phyloP scores from a whole-genome alignment of 2,329 filamentous ascomycete species.

The Pyrenochaeta sp. region DNA sequence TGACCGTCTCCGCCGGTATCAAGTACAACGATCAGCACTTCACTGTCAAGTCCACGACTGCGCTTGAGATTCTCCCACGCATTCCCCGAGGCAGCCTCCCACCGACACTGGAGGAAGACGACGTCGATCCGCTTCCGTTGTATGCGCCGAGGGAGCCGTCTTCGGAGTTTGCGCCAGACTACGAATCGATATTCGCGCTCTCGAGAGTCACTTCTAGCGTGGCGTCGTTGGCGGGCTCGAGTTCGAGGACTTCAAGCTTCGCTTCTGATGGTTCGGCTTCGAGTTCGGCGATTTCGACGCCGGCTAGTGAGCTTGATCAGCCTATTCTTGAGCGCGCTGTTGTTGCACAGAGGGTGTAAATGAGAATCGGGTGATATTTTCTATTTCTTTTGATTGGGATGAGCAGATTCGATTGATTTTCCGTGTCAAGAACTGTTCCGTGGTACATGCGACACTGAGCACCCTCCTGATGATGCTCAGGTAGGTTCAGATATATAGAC shows the following conservation, averaged over 20 bases:
- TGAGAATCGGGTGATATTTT: no score
- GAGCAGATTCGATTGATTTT: no score
- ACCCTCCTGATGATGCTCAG: no score
- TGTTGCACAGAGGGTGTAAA: background rate
- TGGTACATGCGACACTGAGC: no score
- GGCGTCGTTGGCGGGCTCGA: conserved; percentile 14
- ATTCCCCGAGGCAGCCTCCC: conserved; percentile 17
- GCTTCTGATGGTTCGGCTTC: conserved; percentile 12
- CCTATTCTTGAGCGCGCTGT: conserved; percentile 4
- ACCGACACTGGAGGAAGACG: conserved; percentile 21
- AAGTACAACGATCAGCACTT: conserved; percentile 36
- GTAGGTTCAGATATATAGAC: no score
- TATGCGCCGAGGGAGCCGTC: conserved; percentile 38
- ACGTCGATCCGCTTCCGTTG: conserved; percentile 39
- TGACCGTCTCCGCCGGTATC: conserved; percentile 36
- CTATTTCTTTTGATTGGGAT: no score
- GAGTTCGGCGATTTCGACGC: conserved; percentile 17
- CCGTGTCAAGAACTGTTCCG: no score
- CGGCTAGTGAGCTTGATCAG: conserved; percentile 17
- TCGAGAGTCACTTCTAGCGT: conserved; percentile 22
- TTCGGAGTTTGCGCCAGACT: conserved; percentile 41
- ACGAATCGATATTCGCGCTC: conserved; percentile 35
- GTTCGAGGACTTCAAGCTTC: conserved; percentile 25
- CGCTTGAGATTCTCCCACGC: conserved; percentile 41
- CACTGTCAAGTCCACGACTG: conserved; percentile 31